Conservation (phyloP, 345 rosid genomes). For the Luvunga scandens region DNA sequence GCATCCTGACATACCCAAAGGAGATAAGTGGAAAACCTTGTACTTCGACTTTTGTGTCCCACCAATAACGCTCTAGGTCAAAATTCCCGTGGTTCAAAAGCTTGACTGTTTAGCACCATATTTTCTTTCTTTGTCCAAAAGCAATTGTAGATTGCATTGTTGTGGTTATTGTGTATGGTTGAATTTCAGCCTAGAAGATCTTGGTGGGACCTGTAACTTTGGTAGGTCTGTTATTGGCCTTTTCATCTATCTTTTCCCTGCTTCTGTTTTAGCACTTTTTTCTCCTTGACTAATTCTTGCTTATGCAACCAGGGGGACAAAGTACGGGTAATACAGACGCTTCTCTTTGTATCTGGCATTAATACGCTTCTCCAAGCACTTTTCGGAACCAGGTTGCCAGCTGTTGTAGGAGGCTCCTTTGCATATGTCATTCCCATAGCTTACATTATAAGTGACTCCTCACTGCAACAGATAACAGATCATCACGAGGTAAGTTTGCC, state of each 20-base stretch:
- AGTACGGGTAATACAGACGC: slow-evolving; percentile 82
- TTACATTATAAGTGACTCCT: slow-evolving; percentile 77
- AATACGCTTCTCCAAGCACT: slow-evolving; percentile 89
- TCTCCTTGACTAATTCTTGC: slow-evolving; percentile 7
- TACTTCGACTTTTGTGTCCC: slow-evolving; percentile 4
- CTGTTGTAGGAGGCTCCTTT: slow-evolving; percentile 84
- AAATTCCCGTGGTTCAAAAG: not conserved
- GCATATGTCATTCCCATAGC: slow-evolving; percentile 69
- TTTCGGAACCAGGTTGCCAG: slow-evolving; percentile 88
- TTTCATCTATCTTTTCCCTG: not conserved
- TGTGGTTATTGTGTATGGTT: slow-evolving; percentile 3
- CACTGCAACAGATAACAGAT: slow-evolving; percentile 54
- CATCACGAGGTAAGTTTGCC: slow-evolving; percentile 58
- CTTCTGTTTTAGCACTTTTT: not conserved
- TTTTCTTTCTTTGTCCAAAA: not conserved
- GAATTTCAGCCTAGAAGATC: slow-evolving; percentile 20
- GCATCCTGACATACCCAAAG: not conserved
- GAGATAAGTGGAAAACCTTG: slow-evolving; percentile 6
- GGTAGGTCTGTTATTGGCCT: slow-evolving; percentile 8
- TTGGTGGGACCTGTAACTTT: slow-evolving; percentile 10
- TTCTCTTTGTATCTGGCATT: slow-evolving; percentile 85
- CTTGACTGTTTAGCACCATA: not conserved
- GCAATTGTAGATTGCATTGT: not conserved
- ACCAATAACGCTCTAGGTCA: slow-evolving; percentile 10
- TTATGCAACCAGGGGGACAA: slow-evolving; percentile 62